These are phyloP conservation scores for Pseudopithomyces chartarum DNA, from an alignment of 2,329 filamentous ascomycete genomes.

Conservation along the genomic window DNA sequence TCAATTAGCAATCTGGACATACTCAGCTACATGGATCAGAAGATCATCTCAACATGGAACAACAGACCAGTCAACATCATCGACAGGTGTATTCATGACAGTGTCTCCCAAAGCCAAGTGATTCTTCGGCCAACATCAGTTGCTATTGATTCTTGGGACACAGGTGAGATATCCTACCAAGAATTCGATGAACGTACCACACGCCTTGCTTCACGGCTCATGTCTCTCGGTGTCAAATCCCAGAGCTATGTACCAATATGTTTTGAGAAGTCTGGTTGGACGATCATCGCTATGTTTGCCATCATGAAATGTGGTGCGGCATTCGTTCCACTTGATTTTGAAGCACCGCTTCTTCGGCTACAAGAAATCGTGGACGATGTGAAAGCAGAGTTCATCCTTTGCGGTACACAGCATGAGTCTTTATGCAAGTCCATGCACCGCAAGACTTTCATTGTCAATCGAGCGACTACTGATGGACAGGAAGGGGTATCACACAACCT, in stretches of 20 bases:
- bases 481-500: constrained; percentile 33
- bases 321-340: constrained; percentile 46
- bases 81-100: constrained; percentile 34
- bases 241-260: constrained; percentile 38
- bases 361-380: constrained; percentile 41
- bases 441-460: constrained; percentile 37
- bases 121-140: constrained; percentile 21
- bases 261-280: constrained; percentile 44
- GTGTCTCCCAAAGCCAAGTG: constrained; percentile 31
- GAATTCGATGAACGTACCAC: constrained; percentile 35
- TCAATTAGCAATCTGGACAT: constrained; percentile 25
- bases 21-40: constrained; percentile 26
- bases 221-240: constrained; percentile 29
- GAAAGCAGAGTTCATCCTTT: constrained; percentile 33
- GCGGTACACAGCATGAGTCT: constrained; percentile 26
- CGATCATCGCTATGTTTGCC: constrained; percentile 42
- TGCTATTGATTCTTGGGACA: constrained; percentile 39
- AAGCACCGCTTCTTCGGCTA: constrained; percentile 42
- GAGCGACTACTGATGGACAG: constrained; percentile 47
- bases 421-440: constrained; percentile 34
- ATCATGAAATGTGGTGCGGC: constrained; percentile 45
- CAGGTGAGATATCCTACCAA: constrained; percentile 27
- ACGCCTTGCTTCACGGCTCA: constrained; percentile 29
- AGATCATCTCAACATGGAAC: constrained; percentile 32
- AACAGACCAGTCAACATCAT: constrained; percentile 25